Base-by-base conservation (phyloP, 495 filamentous ascomycete species). In the Penicillium odoratum region DNA sequence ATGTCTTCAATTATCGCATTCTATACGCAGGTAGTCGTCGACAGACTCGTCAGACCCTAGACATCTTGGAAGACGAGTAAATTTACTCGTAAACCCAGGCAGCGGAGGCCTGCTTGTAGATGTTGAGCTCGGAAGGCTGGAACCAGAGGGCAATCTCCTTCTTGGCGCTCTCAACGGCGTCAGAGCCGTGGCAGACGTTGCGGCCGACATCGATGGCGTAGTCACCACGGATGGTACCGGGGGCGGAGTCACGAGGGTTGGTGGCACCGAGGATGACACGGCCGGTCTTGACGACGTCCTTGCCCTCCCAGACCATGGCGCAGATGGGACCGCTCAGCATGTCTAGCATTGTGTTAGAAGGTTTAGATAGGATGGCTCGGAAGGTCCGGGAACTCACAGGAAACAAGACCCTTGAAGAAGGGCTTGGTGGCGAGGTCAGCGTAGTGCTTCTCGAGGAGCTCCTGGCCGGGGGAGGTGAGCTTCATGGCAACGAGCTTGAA, bases 121-220 rank as follows among this genome's bases (percentile, higher is more conserved):
- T 79, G 76, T 90, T 76, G 68, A 96, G 67, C 77, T 98, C 94
- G 63, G 83, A 85, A 65, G 86, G 76, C 74, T 85, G 81, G 90
- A 98, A 98, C 94, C 94, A 98, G 70, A 97, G 88, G 65, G 84
- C 88, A 73, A 98, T 98, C 84, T 98, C 94, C 89, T 97, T 97
- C 88, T 98, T 86, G 77, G 94, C 94, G 81, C 81, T 94, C 85
- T 98, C 94, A 78, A 98, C 93, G 78, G 82, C 85, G 86, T 98
- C 94, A 78, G 92, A 96, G 73, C 94, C 94, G 85, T 98, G 94
- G 87, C 94, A 97, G 78, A 98, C 91, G 84, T 98, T 98, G 74
- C 94, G 92, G 80, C 94, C 94, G 69, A 94, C 90, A 70, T 93
- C 90, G 53, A 87, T 83, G 68, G 84, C 84, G 71, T 69, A 91